Base-by-base conservation (phyloP, 2,329 filamentous ascomycete genomes). In the Pyricularia pennisetigena region DNA sequence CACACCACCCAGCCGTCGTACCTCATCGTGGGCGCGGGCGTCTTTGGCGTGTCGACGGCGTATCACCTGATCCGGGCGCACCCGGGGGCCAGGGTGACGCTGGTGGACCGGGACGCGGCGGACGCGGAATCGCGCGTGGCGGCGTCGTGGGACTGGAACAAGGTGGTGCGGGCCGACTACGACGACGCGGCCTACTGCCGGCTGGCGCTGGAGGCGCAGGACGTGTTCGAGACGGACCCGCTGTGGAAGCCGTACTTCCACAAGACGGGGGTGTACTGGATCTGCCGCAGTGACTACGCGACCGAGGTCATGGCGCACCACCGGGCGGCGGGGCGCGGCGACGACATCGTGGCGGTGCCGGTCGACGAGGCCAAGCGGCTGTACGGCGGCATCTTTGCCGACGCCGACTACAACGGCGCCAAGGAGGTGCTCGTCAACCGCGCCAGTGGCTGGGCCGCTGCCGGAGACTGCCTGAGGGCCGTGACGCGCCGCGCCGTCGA, bases 81-180 rank as follows among this genome's bases (percentile, higher is more conserved):
- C 72, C 80, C 83, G 23, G 73, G 80, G 41, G 82, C 83, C 0
- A 78, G 77, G 2, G 79, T 90, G 67, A 86, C 82, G 0, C 75
- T 90, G 2, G 78, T 90, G 29, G 87, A 90, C 76, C 82, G 85
- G 16, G 80, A 84, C 69, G 78, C 81, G 2, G 81, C 78, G 64
- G 82, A 85, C 28, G 82, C 83, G 1, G 77, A 80, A 0, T 77
- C 74, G 67, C 78, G 79, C 3, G 78, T 82, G 28, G 88, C 88
- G 35, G 89, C 89, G 0, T 91, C 89, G 0, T 89, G 86, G 80
- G 89, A 92, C 78, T 88, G 88, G 83, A 91, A 90, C 79, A 91
- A 91, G 76, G 87, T 90, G 30, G 82, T 91, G 20, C 86, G 89
- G 68, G 86, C 88, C 65, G 89, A 91, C 75, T 91, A 91, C 77